Percentiles rank a stretch among this genome's conserved stretches.
phyloP scores from a whole-genome alignment of 2,329 filamentous ascomycete species.

The Fusarium chaquense region DNA sequence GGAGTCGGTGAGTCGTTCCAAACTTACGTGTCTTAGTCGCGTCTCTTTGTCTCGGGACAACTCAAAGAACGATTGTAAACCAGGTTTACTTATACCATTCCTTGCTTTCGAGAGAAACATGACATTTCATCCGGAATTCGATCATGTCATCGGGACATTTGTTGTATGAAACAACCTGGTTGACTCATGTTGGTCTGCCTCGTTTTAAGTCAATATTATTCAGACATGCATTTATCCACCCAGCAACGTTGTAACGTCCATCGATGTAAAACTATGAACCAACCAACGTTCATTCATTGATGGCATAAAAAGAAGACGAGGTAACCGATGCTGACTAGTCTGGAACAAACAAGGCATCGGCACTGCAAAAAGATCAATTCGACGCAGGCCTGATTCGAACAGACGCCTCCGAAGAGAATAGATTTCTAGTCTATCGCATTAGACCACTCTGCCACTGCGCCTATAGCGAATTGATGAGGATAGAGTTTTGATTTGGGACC shows the following conservation, averaged over 20 bases:
- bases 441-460: slow-evolving; percentile 48
- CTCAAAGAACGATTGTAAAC: slow-evolving; percentile 1
- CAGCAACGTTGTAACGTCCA: slow-evolving; percentile 2
- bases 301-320: slow-evolving; percentile 11
- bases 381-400: slow-evolving; percentile 48
- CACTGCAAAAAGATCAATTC: slow-evolving; percentile 27
- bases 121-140: neutral
- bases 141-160: neutral
- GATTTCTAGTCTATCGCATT: slow-evolving; percentile 50
- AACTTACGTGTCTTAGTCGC: slow-evolving; percentile 22
- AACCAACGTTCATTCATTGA: neutral
- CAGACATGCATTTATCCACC: slow-evolving; percentile 1
- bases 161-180: neutral
- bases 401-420: slow-evolving; percentile 48
- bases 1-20: slow-evolving; percentile 10
- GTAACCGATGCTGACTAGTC: too few species aligned
- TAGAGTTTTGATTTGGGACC: accelerated
- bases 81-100: neutral
- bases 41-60: slow-evolving; percentile 16
- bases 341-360: accelerated
- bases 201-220: slow-evolving; percentile 2
- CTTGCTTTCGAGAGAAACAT: slow-evolving; percentile 3
- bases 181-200: neutral
- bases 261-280: neutral
- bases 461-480: slow-evolving; percentile 19